Percentiles rank a stretch among this genome's conserved stretches.
These are phyloP conservation scores for Paecilomyces sp. DNA, from an alignment of 2,329 filamentous ascomycete genomes.

Conservation along the genomic window DNA sequence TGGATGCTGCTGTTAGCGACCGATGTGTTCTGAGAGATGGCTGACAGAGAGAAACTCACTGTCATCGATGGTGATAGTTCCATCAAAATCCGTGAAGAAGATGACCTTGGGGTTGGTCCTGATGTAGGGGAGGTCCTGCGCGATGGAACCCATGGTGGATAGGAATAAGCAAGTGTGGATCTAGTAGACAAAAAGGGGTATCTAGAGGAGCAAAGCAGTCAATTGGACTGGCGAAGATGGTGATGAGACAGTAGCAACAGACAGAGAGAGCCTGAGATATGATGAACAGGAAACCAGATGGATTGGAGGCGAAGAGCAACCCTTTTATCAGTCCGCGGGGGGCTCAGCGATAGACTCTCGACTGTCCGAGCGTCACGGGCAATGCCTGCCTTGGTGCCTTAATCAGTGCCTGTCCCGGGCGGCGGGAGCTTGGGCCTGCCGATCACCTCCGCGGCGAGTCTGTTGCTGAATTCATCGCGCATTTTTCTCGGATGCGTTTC, in stretches of 20 bases:
- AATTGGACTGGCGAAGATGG: background rate
- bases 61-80: conserved; percentile 76
- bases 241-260: background rate
- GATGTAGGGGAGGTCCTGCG: conserved; percentile 32
- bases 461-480: no score
- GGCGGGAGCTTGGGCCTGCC: background rate
- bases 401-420: no score
- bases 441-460: background rate
- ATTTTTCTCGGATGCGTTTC: no score
- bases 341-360: no score
- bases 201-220: background rate
- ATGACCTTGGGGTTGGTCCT: conserved; percentile 71
- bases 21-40: background rate
- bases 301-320: no score
- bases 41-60: conserved; percentile 38
- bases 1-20: conserved; percentile 18
- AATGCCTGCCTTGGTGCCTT: no score
- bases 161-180: background rate
- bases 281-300: no score
- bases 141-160: conserved; percentile 22
- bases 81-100: conserved; percentile 99
- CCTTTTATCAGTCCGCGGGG: no score
- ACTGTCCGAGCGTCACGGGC: no score
- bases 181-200: background rate
- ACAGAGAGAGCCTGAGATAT: no score